Conservation (phyloP, 23 red algal species). For the Gracilaria vermiculophylla region DNA sequence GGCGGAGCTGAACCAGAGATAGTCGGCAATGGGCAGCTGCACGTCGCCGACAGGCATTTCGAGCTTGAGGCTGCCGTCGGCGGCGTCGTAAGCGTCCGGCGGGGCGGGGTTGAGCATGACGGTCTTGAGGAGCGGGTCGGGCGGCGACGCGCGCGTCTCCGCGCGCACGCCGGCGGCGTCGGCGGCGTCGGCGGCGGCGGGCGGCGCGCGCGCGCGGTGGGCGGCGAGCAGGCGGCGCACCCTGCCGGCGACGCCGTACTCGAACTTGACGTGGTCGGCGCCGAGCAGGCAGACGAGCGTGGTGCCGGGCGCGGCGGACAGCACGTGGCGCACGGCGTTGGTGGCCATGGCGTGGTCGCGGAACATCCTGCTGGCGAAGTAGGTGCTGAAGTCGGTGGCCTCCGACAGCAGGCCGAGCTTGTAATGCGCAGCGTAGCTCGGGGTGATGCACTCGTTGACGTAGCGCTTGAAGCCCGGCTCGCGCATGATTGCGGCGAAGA, state of each 20-base stretch:
- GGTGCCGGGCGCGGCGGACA: neutral
- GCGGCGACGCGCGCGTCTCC: no score
- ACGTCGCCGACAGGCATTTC: constrained; percentile 32
- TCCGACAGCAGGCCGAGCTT: constrained; percentile 4
- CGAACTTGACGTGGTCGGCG: constrained; percentile 78
- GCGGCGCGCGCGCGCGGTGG: neutral
- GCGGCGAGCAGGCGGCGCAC: constrained; percentile 18
- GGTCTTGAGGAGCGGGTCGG: constrained; percentile 22
- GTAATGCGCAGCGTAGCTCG: constrained; percentile 48
- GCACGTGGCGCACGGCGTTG: neutral
- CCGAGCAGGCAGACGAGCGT: constrained; percentile 39
- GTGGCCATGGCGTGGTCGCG: constrained; percentile 70
- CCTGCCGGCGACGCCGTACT: constrained; percentile 48
- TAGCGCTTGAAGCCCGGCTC: constrained; percentile 43
- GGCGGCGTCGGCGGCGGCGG: constrained; percentile 44
- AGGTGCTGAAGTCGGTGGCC: constrained; percentile 40
- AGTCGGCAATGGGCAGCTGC: constrained; percentile 53
- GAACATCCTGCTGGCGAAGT: constrained; percentile 48
- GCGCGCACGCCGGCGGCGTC: constrained; percentile 35
- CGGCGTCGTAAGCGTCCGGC: constrained; percentile 47
- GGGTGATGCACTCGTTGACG: constrained; percentile 53
- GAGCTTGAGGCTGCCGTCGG: constrained; percentile 45
- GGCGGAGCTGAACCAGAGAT: constrained; percentile 60
- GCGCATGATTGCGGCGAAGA: constrained; percentile 34
- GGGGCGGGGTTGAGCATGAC: constrained; percentile 74